Percentiles rank a stretch among this genome's conserved stretches.
Evolutionary conservation across 2,329 filamentous ascomycete species (phyloP).

Genomic region (Arthrobotrys conoides): DNA sequence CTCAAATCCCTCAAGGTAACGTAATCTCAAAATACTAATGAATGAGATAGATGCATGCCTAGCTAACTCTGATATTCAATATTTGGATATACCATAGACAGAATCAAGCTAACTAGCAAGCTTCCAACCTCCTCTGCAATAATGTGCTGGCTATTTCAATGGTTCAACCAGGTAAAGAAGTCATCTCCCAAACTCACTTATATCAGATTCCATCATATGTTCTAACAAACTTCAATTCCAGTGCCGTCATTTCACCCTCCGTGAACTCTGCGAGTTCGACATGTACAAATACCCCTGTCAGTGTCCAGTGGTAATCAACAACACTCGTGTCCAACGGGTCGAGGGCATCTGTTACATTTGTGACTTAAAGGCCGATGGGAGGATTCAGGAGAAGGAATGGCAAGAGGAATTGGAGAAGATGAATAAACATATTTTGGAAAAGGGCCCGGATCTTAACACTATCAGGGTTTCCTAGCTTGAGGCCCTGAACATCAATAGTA

Average conservation of each 20-base stretch:
- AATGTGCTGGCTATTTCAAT: slow-evolving; percentile 55
- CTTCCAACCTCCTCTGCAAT: not conserved
- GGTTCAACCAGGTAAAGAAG: slow-evolving; percentile 22
- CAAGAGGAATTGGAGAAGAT: slow-evolving; percentile 20
- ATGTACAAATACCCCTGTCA: slow-evolving; percentile 46
- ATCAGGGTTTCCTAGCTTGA: slow-evolving; percentile 21
- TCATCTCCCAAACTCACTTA: not conserved
- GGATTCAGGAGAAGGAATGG: slow-evolving; percentile 18
- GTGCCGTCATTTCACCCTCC: slow-evolving; percentile 46
- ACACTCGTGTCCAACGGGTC: slow-evolving; percentile 28
- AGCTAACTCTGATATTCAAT: too few relatives aligned
- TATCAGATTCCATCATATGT: not conserved
- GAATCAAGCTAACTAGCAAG: not conserved
- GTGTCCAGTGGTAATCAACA: slow-evolving; percentile 34
- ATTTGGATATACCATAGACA: not conserved
- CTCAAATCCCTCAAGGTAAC: too few relatives aligned
- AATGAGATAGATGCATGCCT: too few relatives aligned
- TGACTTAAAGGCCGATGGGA: slow-evolving; percentile 19
- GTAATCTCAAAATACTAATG: too few relatives aligned
- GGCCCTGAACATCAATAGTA: not conserved
- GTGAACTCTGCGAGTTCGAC: slow-evolving; percentile 41
- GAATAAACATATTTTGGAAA: slow-evolving; percentile 23
- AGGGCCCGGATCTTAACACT: slow-evolving; percentile 36
- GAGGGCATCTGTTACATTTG: slow-evolving; percentile 30
- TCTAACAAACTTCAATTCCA: not conserved